phyloP scores from a whole-genome alignment of 805 yeast genomes.

The Soucietia sequanensis region DNA sequence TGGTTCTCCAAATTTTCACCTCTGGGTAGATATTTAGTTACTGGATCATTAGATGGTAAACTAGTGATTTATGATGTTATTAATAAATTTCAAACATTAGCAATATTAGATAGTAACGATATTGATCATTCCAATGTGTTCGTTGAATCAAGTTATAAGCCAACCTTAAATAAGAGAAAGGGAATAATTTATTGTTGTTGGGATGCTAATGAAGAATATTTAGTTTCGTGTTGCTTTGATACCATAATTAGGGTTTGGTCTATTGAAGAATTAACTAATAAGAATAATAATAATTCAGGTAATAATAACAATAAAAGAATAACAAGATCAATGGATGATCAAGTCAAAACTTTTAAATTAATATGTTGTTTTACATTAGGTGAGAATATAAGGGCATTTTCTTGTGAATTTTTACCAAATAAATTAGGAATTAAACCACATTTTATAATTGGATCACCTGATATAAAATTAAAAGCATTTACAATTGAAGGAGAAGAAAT shows the following conservation, averaged over 20 bases:
- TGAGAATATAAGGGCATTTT: slow-evolving; percentile 38
- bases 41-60: slow-evolving; percentile 68
- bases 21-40: slow-evolving; percentile 71
- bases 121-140: slow-evolving; percentile 26
- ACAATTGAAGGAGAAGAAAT: slow-evolving; percentile 39
- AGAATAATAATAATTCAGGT: slow-evolving; percentile 2
- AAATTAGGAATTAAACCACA: slow-evolving; percentile 38
- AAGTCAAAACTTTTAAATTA: slow-evolving; percentile 17
- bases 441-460: slow-evolving; percentile 77
- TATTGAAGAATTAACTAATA: slow-evolving; percentile 31
- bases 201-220: slow-evolving; percentile 66
- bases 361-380: slow-evolving; percentile 40
- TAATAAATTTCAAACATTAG: slow-evolving; percentile 34
- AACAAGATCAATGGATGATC: slow-evolving; percentile 24
- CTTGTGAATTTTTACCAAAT: slow-evolving; percentile 67
- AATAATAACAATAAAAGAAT: slow-evolving; percentile 13
- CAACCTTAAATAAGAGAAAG: slow-evolving; percentile 22
- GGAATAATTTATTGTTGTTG: slow-evolving; percentile 68
- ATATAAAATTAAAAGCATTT: slow-evolving; percentile 49
- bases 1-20: slow-evolving; percentile 84
- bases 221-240: slow-evolving; percentile 75
- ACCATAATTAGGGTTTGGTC: slow-evolving; percentile 71
- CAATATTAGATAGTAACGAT: slow-evolving; percentile 26
- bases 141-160: slow-evolving; percentile 22
- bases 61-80: slow-evolving; percentile 65